These are phyloP conservation scores for Fistulina hepatica DNA, from an alignment of 1,284 basidiomycete genomes.

Conservation along the genomic window DNA sequence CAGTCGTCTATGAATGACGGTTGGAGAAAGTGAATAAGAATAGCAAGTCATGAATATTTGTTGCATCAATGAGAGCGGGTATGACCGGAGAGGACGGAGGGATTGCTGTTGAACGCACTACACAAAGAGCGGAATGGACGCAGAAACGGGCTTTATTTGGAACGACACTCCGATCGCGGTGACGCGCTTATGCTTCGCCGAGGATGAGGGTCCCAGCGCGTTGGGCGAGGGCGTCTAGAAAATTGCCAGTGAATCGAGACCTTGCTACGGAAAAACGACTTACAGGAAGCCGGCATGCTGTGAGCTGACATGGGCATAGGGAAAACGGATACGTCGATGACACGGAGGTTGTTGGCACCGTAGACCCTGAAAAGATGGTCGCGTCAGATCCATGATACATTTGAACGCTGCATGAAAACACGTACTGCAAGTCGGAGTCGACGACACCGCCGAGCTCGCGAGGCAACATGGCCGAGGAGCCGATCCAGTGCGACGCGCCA, in stretches of 20 bases:
- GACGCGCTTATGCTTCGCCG: background rate
- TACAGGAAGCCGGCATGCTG: conserved; percentile 22
- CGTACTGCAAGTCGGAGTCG: conserved; percentile 19
- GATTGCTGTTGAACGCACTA: no score
- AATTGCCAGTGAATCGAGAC: background rate
- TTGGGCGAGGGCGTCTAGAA: conserved; percentile 21
- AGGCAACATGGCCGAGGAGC: conserved; percentile 17
- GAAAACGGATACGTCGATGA: conserved; percentile 19
- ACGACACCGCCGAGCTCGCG: conserved; percentile 20
- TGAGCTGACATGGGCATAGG: conserved; percentile 26
- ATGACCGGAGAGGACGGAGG: no score
- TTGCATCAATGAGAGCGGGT: no score
- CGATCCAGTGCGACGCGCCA: conserved; percentile 15
- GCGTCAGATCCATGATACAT: background rate
- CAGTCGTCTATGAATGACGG: no score
- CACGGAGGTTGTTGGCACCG: conserved; percentile 20
- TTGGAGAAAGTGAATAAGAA: no score
- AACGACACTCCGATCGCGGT: no score
- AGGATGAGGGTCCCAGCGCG: conserved; percentile 19
- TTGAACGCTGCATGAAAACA: background rate
- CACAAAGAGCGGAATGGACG: no score
- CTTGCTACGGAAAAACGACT: background rate
- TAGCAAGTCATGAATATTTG: no score
- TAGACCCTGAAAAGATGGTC: conserved; percentile 23
- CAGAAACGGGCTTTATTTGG: no score